A percentile compares a stretch with the other conserved stretches of the same genome.
These are phyloP conservation scores for Hypoxylon sp. DNA, from an alignment of 2,329 filamentous ascomycete genomes.

Conservation along the genomic window DNA sequence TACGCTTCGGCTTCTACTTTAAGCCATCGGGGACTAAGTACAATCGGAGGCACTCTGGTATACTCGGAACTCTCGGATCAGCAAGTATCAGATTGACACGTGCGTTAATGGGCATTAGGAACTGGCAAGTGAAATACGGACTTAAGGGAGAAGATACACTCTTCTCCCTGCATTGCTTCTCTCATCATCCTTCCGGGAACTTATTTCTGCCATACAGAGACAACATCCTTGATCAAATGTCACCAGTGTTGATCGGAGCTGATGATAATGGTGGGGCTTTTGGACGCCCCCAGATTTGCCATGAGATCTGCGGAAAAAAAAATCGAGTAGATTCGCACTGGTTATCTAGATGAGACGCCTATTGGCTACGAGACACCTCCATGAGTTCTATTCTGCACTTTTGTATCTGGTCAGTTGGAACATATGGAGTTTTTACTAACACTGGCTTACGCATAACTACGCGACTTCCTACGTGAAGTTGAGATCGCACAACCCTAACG, in stretches of 20 bases:
- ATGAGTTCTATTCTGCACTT: slow-evolving; percentile 15
- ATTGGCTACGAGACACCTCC: slow-evolving; percentile 28
- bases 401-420: slow-evolving; percentile 29
- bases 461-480: slow-evolving; percentile 31
- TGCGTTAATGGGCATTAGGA: slow-evolving; percentile 28
- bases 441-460: slow-evolving; percentile 31
- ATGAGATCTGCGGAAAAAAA: slow-evolving; percentile 43
- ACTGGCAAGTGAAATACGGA: slow-evolving; percentile 20
- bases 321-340: slow-evolving; percentile 39
- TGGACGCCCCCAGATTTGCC: slow-evolving; percentile 40
- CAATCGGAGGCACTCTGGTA: slow-evolving; percentile 31
- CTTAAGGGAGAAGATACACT: slow-evolving; percentile 16
- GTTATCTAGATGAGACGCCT: slow-evolving; percentile 1
- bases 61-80: slow-evolving; percentile 41
- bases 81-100: slow-evolving; percentile 27
- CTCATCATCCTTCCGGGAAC: slow-evolving; percentile 3
- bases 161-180: slow-evolving; percentile 5
- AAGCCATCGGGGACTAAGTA: slow-evolving; percentile 34
- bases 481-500: slow-evolving; percentile 38
- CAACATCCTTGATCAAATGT: slow-evolving; percentile 5
- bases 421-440: slow-evolving; percentile 26
- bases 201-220: slow-evolving; percentile 15
- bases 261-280: slow-evolving; percentile 28
- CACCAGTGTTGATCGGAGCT: slow-evolving; percentile 26
- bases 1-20: slow-evolving; percentile 34